Base-by-base conservation (phyloP, 2,329 filamentous ascomycete genomes). In the Penicillium sp. region DNA sequence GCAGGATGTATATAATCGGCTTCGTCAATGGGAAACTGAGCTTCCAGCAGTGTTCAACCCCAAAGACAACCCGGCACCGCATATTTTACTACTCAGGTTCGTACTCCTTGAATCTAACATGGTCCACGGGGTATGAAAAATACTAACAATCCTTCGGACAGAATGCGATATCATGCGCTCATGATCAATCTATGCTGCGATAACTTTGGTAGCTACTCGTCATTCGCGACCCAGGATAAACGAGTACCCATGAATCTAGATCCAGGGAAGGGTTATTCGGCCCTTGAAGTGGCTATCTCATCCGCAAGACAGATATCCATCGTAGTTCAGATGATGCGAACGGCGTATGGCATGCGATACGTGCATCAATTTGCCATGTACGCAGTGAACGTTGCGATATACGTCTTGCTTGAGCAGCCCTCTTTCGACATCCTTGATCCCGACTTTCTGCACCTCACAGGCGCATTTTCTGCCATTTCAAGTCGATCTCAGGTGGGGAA, bases 361-460 rank as follows among this genome's bases (percentile, higher is more conserved):
- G 60, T 63, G 16, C 67, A 69, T 49, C 55, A 60, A 22, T 69
- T 67, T 47, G 59, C 64, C 27, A 59, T 68, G 49, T 69, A 67
- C 34, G 60, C 65, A 1, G 57, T 68, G 16, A 66, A 64, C 16
- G 55, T 69, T 2, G 66, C 67, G 1, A 57, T 69, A 2, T 69
- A 67, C 18, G 54, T 61, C 4, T 44, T 69, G 3, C 52, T 69
- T 3, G 63, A 63, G 13, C 57, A 62, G 13, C 22, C 47, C 0
- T 14, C 40, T 3, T 67, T 67, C 43, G 60, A 66, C 36, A 59
- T 67, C 5, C 49, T 65, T 2, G 67, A 69, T 36, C 50, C 55
- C 5, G 67, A 69, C 43, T 69, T 67, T 43, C 46, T 67, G 4
- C 42, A 54, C 1, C 54, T 69, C 2, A 61, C 63, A n/a, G 61